phyloP scores from a whole-genome alignment of 352 stramenopile species.

The Globisporangium nagaii region DNA sequence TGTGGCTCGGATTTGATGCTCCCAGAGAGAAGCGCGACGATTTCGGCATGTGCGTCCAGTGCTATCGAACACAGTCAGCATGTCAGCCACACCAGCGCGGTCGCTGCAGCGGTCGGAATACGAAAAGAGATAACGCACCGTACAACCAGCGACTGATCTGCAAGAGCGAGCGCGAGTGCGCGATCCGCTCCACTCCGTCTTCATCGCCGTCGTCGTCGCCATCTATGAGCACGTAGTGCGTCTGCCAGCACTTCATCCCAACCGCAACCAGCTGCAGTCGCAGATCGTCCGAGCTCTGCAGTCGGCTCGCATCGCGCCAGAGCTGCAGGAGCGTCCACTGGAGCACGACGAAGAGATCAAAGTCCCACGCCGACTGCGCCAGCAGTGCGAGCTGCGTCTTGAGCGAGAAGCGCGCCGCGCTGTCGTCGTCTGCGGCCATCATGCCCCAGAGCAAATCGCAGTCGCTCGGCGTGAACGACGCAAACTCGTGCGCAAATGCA shows the following conservation, averaged over 20 bases:
- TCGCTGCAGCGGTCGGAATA: no score
- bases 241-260: conserved; percentile 35
- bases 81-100: not conserved
- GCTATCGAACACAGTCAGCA: conserved; percentile 14
- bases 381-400: conserved; percentile 46
- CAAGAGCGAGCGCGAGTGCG: conserved; percentile 17
- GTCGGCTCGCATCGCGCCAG: conserved; percentile 14
- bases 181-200: no score
- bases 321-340: conserved; percentile 50
- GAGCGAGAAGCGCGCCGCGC: conserved; percentile 33
- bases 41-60: conserved; percentile 23
- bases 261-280: conserved; percentile 21
- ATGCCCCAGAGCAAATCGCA: conserved; percentile 75
- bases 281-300: not conserved
- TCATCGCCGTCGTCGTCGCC: not conserved
- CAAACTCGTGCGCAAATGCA: conserved; percentile 38
- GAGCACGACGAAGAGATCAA: conserved; percentile 62
- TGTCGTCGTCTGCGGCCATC: conserved; percentile 57
- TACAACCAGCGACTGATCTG: conserved; percentile 75
- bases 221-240: conserved; percentile 57
- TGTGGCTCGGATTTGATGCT: not conserved
- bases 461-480: conserved; percentile 57
- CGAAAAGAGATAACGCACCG: conserved; percentile 30
- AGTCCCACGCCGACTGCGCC: conserved; percentile 62
- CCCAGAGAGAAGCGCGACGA: conserved; percentile 19